Evolutionary conservation across 306 rosid species (phyloP).

Genomic region (Cucurbita ficifolia): DNA sequence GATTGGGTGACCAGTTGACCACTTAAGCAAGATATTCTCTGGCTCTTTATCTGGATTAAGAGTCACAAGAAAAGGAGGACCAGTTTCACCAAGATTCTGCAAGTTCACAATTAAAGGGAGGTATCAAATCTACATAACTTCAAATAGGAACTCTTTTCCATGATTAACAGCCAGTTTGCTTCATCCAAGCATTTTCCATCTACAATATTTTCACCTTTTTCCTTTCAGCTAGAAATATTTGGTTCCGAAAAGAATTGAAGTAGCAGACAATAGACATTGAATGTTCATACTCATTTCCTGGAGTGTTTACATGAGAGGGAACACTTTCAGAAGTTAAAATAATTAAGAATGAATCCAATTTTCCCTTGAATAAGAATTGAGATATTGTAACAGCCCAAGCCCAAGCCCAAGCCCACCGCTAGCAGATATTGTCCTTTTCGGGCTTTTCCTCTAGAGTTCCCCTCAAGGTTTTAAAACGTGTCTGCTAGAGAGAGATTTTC

Average conservation of each 20-base stretch:
- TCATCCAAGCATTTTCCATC: neutral
- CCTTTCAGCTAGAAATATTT: neutral
- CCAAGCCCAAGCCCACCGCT: too few species aligned
- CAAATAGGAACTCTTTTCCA: neutral
- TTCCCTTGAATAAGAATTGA: neutral
- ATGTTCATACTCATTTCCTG: neutral
- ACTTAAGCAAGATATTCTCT: conserved; percentile 44
- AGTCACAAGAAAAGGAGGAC: conserved; percentile 61
- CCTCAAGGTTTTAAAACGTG: too few species aligned
- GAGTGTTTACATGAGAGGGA: neutral
- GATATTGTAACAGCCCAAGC: too few species aligned
- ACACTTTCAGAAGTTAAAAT: neutral
- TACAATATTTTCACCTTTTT: neutral
- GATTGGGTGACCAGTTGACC: conserved; percentile 72
- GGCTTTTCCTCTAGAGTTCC: too few species aligned
- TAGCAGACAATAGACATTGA: neutral
- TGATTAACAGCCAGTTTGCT: neutral
- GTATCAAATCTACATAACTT: neutral
- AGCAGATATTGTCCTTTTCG: too few species aligned
- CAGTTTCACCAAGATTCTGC: conserved; percentile 62
- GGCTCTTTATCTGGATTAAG: conserved; percentile 70
- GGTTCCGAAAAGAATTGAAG: neutral
- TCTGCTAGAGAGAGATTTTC: too few species aligned
- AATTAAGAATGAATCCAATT: neutral
- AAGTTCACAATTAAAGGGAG: neutral